Evolutionary conservation across 148 eudicot species (phyloP), one percentile per base, ranked within the genome.

Genomic region (Fallopia convolvulus): DNA sequence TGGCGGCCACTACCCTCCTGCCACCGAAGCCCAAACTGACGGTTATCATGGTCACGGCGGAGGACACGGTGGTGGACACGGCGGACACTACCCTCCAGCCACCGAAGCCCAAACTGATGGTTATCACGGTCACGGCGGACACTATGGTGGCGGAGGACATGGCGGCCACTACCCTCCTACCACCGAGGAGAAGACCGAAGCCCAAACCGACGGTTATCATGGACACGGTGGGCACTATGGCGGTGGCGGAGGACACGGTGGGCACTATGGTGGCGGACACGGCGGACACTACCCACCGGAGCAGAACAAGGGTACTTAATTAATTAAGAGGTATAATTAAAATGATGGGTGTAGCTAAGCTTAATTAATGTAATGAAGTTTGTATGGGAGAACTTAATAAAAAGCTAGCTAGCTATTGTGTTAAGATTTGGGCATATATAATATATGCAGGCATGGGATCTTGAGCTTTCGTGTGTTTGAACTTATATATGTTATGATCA

Each of bases 351-450:
- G 32, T 58, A 20, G 26, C 65, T 23, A 58, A 58, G 30, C 65
- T 63, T 63, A 63, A 63, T 63, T 63, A 63, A 63, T 63, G 70
- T 63, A 63, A 63, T 55, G 61, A 50, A 5, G 56, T 50, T 13
- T 17, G 56, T 50, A 13, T 50, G 56, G 56, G n/a, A 50, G 56
- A 15, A 15, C 3, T 17, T 17, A 50, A 50, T 50, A 50, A 50
- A 50, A 50, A 50, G 50, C 50, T 47, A 50, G n/a, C 56, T 50
- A 50, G 56, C 53, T 41, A 41, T 5, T 44, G 18, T 50, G 6
- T 14, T 50, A 50, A 14, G 56, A 50, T n/a, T 50, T 50, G n/a
- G 56, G 56, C 56, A 50, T 50, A 17, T 50, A 50, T 50, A 50
- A 50, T 15, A 0, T 3, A 17, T 17, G 17, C 17, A 17, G 15